phyloP scores from a whole-genome alignment of 164 flowering plant species.

The grape (Vitis vinifera) region DNA sequence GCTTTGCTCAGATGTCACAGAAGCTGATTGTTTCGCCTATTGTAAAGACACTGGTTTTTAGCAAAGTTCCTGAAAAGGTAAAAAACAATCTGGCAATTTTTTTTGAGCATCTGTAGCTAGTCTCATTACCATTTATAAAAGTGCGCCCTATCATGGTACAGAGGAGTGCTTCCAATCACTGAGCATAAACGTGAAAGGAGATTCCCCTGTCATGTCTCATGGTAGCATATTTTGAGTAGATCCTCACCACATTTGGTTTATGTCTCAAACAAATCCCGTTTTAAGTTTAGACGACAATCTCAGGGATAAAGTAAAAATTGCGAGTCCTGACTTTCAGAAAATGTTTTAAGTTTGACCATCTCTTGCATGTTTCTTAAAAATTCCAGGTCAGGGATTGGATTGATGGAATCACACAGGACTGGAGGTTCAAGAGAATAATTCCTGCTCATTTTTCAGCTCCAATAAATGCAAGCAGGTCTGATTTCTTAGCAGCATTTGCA shows the following conservation, averaged over 20 bases:
- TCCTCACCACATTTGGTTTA: too few relatives aligned
- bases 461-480: conserved; percentile 75
- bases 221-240: too few relatives aligned
- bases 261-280: too few relatives aligned
- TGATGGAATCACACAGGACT: conserved; percentile 67
- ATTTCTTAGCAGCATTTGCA: conserved; percentile 83
- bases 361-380: background rate
- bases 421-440: conserved; percentile 90
- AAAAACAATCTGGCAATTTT: background rate
- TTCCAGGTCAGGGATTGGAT: conserved; percentile 88
- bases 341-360: background rate
- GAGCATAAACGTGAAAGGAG: too few relatives aligned
- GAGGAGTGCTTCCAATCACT: too few relatives aligned
- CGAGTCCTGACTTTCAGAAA: background rate
- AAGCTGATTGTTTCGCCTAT: conserved; percentile 97
- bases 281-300: too few relatives aligned
- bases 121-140: too few relatives aligned
- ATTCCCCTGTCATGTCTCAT: too few relatives aligned
- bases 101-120: background rate
- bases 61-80: conserved; percentile 99
- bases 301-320: too few relatives aligned
- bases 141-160: too few relatives aligned
- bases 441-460: conserved; percentile 97
- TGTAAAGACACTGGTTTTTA: conserved; percentile 91
- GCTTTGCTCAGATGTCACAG: conserved; percentile 95